Evolutionary conservation across 352 stramenopile species (phyloP).

Genomic region (Phytophthora sp.): DNA sequence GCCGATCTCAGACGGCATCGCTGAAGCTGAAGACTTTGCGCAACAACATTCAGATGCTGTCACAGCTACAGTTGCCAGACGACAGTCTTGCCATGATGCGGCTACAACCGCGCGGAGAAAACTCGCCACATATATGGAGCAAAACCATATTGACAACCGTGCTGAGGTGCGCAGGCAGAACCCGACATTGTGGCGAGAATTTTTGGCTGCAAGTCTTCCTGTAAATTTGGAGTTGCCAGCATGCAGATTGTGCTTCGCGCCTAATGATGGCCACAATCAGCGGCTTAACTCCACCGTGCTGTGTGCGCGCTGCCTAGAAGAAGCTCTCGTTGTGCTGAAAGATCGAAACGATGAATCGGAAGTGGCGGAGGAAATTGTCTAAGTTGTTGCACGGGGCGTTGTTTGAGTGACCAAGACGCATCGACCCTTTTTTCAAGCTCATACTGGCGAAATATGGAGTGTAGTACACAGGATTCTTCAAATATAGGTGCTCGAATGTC

Average conservation of each 20-base stretch:
- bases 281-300: slow-evolving; percentile 61
- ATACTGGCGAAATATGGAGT: too few relatives aligned
- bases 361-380: slow-evolving; percentile 11
- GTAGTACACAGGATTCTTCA: too few relatives aligned
- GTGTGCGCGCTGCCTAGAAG: slow-evolving; percentile 49
- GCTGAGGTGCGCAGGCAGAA: slow-evolving; percentile 40
- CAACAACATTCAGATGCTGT: slow-evolving; percentile 12
- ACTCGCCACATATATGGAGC: slow-evolving; percentile 43
- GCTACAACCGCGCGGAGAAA: slow-evolving; percentile 20
- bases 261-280: slow-evolving; percentile 54
- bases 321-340: slow-evolving; percentile 33
- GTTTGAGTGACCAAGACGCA: neutral
- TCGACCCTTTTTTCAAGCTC: neutral
- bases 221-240: slow-evolving; percentile 21
- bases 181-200: slow-evolving; percentile 51
- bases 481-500: too few relatives aligned
- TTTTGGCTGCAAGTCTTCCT: slow-evolving; percentile 39
- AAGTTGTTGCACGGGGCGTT: neutral
- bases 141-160: slow-evolving; percentile 38
- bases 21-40: slow-evolving; percentile 12
- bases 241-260: slow-evolving; percentile 49
- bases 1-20: neutral
- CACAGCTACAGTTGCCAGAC: slow-evolving; percentile 3
- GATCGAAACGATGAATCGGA: slow-evolving; percentile 13
- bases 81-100: slow-evolving; percentile 9